Evolutionary conservation across 2,329 filamentous ascomycete species (phyloP).

Genomic region (Trichothecium sympodiale): DNA sequence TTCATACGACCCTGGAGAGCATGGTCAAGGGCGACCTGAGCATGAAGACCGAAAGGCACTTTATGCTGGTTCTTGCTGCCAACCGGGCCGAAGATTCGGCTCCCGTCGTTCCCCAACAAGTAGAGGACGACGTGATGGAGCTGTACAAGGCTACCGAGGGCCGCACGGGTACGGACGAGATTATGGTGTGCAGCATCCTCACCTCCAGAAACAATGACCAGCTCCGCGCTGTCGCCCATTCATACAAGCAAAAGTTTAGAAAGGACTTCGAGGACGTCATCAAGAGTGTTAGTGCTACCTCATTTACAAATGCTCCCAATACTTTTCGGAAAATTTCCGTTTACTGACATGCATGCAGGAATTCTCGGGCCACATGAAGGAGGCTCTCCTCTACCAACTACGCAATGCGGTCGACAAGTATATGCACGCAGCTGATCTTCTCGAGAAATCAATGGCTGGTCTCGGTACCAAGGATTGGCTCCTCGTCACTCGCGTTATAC

Average conservation of each 20-base stretch:
- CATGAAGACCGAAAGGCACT: conserved; percentile 76
- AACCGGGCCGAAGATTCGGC: conserved; percentile 66
- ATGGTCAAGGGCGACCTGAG: conserved; percentile 72
- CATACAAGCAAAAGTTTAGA: conserved; percentile 65
- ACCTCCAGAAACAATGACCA: conserved; percentile 69
- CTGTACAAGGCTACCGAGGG: conserved; percentile 70
- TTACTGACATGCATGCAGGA: conserved; percentile 31
- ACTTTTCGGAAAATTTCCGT: background rate
- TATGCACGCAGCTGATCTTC: conserved; percentile 66
- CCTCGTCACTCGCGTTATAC: conserved; percentile 66
- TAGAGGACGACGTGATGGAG: conserved; percentile 65
- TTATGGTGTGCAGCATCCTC: conserved; percentile 70
- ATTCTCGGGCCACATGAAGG: conserved; percentile 88
- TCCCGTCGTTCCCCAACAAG: conserved; percentile 60
- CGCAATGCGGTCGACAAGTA: conserved; percentile 67
- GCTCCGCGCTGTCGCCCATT: conserved; percentile 66
- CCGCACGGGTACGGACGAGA: conserved; percentile 60
- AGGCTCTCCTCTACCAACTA: conserved; percentile 73
- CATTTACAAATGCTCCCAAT: background rate
- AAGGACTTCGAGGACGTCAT: conserved; percentile 62
- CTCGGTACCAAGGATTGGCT: conserved; percentile 77
- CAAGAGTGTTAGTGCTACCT: conserved; percentile 40
- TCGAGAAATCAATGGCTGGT: conserved; percentile 85
- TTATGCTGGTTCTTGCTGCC: conserved; percentile 68
- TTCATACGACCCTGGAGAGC: conserved; percentile 53